phyloP scores from a whole-genome alignment of 305 asterid species.

The Fraxinus ornus region DNA sequence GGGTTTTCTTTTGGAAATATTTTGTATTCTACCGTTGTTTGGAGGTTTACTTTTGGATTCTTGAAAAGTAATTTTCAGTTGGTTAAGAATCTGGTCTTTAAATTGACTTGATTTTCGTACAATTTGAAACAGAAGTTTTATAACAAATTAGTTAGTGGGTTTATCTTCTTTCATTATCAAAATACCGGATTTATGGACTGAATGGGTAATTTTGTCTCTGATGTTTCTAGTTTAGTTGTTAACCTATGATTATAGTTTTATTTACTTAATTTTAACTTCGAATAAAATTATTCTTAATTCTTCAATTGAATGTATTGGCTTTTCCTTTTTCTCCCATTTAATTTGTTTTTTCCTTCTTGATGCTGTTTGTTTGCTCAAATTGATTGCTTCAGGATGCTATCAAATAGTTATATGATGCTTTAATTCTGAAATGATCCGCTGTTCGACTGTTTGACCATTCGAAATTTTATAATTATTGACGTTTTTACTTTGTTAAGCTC shows the following conservation, averaged over 20 bases:
- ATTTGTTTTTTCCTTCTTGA: background rate
- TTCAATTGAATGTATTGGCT: background rate
- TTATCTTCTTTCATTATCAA: conserved; percentile 11
- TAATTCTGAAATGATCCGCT: background rate
- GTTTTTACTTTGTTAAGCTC: background rate
- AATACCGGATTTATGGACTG: background rate
- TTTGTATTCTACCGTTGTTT: conserved; percentile 1
- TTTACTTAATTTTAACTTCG: background rate
- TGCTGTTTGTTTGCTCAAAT: background rate
- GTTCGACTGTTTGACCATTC: background rate
- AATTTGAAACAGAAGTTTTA: background rate
- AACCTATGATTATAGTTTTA: background rate
- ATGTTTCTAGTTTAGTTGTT: background rate
- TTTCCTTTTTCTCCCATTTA: background rate
- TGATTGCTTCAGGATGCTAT: background rate
- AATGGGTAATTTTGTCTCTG: background rate
- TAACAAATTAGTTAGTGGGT: background rate
- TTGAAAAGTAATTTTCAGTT: background rate
- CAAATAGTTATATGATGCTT: background rate
- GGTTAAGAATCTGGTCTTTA: conserved; percentile 14
- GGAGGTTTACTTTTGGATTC: background rate
- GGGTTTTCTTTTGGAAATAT: background rate
- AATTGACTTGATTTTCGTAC: background rate
- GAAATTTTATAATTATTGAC: background rate
- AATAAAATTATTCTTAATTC: background rate